Percentiles rank a stretch among this genome's conserved stretches.
phyloP scores from a whole-genome alignment of 768 basidiomycete genomes.

The Lactifluus piperatus region DNA sequence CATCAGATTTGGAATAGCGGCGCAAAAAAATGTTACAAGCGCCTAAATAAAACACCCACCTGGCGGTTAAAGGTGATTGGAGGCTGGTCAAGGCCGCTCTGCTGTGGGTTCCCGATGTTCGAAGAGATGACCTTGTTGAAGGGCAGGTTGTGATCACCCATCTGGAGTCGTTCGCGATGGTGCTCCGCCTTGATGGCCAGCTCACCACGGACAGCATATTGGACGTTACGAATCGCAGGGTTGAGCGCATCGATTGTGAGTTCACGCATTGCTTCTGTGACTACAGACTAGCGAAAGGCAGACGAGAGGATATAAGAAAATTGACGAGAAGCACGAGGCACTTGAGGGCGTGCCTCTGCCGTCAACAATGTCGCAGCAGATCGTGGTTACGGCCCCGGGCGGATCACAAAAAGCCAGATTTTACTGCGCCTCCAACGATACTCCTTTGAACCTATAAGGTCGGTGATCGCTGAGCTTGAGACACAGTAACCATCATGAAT shows the following conservation, averaged over 20 bases:
- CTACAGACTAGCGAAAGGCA: neutral
- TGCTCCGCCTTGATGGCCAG: constrained; percentile 91
- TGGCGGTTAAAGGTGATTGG: constrained; percentile 90
- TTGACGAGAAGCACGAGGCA: neutral
- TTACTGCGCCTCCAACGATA: neutral
- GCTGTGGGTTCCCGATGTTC: constrained; percentile 98
- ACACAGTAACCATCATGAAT: neutral
- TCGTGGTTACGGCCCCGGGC: neutral
- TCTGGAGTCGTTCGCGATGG: constrained; percentile 62
- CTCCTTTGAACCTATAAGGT: too few species aligned
- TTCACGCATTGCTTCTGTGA: constrained; percentile 24
- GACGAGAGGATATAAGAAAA: neutral
- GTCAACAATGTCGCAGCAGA: neutral
- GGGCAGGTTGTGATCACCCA: constrained; percentile 49
- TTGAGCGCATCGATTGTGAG: constrained; percentile 72
- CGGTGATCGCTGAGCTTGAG: too few species aligned
- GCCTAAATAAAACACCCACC: constrained; percentile 37
- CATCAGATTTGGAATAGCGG: constrained; percentile 1
- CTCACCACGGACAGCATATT: constrained; percentile 97
- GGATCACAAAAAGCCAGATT: too few species aligned
- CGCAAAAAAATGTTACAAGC: neutral
- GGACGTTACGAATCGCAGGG: constrained; percentile 74
- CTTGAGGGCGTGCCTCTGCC: neutral
- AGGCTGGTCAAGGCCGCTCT: constrained; percentile 86
- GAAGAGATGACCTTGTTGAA: constrained; percentile 87